Conservation (phyloP, 2,329 filamentous ascomycete genomes). For the Penicillium sp. region DNA sequence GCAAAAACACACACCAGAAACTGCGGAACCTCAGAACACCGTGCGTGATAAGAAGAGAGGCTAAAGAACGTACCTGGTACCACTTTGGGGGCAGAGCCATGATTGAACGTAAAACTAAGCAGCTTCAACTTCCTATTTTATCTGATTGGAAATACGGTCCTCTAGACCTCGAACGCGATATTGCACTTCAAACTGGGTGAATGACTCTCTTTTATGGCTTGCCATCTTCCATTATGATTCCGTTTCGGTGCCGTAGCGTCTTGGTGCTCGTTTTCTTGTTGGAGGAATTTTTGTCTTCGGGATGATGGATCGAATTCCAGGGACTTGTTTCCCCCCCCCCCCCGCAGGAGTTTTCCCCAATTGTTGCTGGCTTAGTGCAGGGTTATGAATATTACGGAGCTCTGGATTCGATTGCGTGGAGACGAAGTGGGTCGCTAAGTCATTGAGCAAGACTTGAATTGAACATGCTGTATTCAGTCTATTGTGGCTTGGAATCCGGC, state of each 20-base stretch:
- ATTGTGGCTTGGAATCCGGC: background rate
- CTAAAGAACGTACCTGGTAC: slow-evolving; percentile 52
- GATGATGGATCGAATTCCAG: background rate
- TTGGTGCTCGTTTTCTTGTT: slow-evolving; percentile 1
- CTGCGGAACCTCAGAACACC: slow-evolving; percentile 32
- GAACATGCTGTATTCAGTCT: background rate
- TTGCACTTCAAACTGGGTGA: background rate
- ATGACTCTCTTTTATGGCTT: background rate
- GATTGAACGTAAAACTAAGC: background rate
- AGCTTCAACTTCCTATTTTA: background rate
- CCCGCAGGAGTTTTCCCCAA: slow-evolving; percentile 17
- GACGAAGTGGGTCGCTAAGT: background rate
- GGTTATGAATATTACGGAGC: background rate
- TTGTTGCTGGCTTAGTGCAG: background rate
- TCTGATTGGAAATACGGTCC: background rate
- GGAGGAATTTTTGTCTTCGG: slow-evolving; percentile 13
- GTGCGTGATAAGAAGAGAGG: background rate
- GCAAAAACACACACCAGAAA: slow-evolving; percentile 62
- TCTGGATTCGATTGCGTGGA: slow-evolving; percentile 4
- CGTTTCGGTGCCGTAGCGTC: background rate
- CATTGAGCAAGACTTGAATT: background rate
- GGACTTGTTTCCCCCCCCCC: background rate
- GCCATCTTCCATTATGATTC: background rate
- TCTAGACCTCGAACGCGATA: background rate
- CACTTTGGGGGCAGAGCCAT: slow-evolving; percentile 53